Evolutionary conservation across 176 grass and related monocot genomes (phyloP).

Genomic region (Ampelocalamus luodianensis): DNA sequence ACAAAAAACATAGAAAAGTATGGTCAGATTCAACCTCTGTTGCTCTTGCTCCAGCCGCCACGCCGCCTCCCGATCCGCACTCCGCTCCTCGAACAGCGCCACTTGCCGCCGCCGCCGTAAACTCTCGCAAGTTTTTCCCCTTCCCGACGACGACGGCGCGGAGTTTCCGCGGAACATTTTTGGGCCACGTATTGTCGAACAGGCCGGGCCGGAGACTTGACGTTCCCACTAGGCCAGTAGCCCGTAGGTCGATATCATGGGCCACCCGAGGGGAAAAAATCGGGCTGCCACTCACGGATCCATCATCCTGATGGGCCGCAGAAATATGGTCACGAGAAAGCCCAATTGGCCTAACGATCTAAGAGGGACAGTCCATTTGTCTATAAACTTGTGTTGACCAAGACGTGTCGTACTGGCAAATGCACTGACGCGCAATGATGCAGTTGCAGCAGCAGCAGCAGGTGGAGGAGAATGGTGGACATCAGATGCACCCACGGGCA

Average conservation of each 20-base stretch:
- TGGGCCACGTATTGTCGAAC: neutral
- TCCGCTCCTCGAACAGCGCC: neutral
- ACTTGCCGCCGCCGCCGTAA: neutral
- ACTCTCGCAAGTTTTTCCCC: neutral
- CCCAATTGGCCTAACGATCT: no score
- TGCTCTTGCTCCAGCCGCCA: no score
- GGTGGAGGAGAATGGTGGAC: neutral
- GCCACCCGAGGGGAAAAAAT: neutral
- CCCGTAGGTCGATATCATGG: neutral
- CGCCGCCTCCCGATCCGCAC: neutral
- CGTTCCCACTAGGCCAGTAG: neutral
- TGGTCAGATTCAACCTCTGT: neutral
- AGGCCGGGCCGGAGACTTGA: neutral
- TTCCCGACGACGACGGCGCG: neutral
- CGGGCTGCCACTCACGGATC: no score
- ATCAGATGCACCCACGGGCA: neutral
- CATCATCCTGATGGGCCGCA: neutral
- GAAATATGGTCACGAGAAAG: no score
- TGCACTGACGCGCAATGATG: neutral
- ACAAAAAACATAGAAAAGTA: neutral
- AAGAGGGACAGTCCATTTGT: no score
- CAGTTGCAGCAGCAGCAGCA: neutral
- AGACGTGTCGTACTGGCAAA: no score
- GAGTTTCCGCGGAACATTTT: neutral
- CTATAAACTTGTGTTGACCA: no score